A percentile compares a stretch with the other conserved stretches of the same genome.
These are phyloP conservation scores for Fusarium sp. DNA, from an alignment of 2,329 filamentous ascomycete genomes.

Conservation along the genomic window DNA sequence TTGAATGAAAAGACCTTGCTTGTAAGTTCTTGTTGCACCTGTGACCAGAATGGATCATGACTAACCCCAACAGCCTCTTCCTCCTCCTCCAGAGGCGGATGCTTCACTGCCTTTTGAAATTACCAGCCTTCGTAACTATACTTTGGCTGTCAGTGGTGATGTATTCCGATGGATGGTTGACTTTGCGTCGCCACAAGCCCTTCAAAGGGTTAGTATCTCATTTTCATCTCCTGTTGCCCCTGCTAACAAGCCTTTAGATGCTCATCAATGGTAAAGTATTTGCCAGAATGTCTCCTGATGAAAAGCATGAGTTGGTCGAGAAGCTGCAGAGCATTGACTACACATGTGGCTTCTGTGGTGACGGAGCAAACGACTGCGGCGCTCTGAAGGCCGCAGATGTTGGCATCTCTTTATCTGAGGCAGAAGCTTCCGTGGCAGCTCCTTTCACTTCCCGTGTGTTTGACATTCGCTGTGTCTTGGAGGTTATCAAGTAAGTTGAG, in stretches of 20 bases:
- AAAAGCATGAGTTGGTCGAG: slow-evolving; percentile 97
- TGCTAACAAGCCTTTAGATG: slow-evolving; percentile 64
- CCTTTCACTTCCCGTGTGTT: slow-evolving; percentile 96
- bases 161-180: slow-evolving; percentile 97
- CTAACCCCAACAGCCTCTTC: slow-evolving; percentile 65
- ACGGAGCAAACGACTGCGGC: slow-evolving; percentile 97
- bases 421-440: slow-evolving; percentile 96
- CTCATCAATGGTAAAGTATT: slow-evolving; percentile 92
- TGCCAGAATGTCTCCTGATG: slow-evolving; percentile 97
- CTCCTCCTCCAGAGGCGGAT: slow-evolving; percentile 75
- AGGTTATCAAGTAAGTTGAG: slow-evolving; percentile 76
- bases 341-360: slow-evolving; percentile 93
- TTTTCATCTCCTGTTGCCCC: background rate
- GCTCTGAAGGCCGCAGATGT: slow-evolving; percentile 97
- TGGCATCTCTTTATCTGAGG: slow-evolving; percentile 94
- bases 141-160: slow-evolving; percentile 88
- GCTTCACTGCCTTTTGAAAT: slow-evolving; percentile 87
- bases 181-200: slow-evolving; percentile 80
- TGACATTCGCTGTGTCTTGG: slow-evolving; percentile 93
- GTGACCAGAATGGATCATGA: background rate
- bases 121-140: slow-evolving; percentile 83
- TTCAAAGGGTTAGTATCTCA: slow-evolving; percentile 66
- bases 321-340: slow-evolving; percentile 97
- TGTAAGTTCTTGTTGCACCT: slow-evolving; percentile 49
- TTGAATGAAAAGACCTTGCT: slow-evolving; percentile 81